A percentile compares a stretch with the other conserved stretches of the same genome.
Conservation (phyloP, 163 green algal genomes). For the Chlorella variabilis region DNA sequence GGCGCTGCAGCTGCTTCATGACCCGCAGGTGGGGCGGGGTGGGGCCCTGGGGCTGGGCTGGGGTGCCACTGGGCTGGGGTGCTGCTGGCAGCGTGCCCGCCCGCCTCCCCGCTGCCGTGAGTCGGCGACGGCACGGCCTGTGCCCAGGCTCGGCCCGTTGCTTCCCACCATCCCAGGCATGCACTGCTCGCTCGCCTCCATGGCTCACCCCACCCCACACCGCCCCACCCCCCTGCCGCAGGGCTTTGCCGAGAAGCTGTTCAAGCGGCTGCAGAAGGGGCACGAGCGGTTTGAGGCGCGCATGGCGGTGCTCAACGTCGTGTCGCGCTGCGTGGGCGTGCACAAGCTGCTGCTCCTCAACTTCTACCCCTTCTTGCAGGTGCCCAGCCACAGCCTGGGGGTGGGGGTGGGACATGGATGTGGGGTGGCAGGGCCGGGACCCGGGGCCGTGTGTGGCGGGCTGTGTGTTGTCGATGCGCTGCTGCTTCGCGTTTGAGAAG, state of each 20-base stretch:
- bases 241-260: conserved; percentile 93
- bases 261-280: conserved; percentile 75
- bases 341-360: conserved; percentile 94
- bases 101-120: too few relatives aligned
- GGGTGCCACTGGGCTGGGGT: too few relatives aligned
- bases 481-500: too few relatives aligned
- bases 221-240: conserved; percentile 58
- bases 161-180: background rate
- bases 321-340: conserved; percentile 81
- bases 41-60: too few relatives aligned
- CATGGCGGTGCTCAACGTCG: conserved; percentile 77
- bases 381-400: background rate
- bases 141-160: too few relatives aligned
- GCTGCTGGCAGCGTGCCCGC: background rate
- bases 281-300: conserved; percentile 85
- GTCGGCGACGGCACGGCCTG: too few relatives aligned
- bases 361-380: conserved; percentile 93
- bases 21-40: conserved; percentile 77
- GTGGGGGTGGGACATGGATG: background rate
- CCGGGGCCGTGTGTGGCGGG: too few relatives aligned
- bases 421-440: background rate
- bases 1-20: conserved; percentile 95
- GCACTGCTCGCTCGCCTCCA: background rate
- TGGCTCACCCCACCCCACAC: background rate
- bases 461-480: too few relatives aligned